phyloP scores from a whole-genome alignment of 169 alveolate genomes.

The Plasmodium blacklocki region DNA sequence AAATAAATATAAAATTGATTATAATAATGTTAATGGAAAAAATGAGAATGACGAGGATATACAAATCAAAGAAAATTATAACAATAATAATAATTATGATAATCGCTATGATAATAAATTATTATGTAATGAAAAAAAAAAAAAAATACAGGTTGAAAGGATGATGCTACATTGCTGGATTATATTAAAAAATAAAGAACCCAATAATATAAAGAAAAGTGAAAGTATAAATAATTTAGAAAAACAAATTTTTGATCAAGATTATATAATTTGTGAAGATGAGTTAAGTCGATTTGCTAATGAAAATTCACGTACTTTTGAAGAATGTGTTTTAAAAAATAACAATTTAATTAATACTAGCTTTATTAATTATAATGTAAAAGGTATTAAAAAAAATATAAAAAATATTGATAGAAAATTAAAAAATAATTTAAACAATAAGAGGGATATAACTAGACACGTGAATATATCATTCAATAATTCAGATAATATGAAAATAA shows the following conservation, averaged over 20 bases:
- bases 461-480: neutral
- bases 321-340: conserved; percentile 62
- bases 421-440: conserved; percentile 9
- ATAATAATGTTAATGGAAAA: neutral
- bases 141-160: conserved; percentile 55
- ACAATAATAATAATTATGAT: neutral
- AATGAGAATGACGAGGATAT: neutral
- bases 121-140: neutral
- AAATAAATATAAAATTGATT: conserved; percentile 50
- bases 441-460: too few species aligned
- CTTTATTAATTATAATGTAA: conserved; percentile 63
- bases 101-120: neutral
- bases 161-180: conserved; percentile 78
- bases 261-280: conserved; percentile 66
- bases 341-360: conserved; percentile 25
- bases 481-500: neutral
- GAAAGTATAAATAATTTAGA: conserved; percentile 56
- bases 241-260: conserved; percentile 50
- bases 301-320: conserved; percentile 60
- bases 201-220: conserved; percentile 30
- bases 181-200: conserved; percentile 16
- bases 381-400: conserved; percentile 58
- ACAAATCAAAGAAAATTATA: neutral
- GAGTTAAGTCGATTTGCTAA: conserved; percentile 59
- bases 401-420: conserved; percentile 45